These are phyloP conservation scores for Cyamopsis tetragonoloba DNA, from an alignment of 306 rosid species.

Conservation along the genomic window DNA sequence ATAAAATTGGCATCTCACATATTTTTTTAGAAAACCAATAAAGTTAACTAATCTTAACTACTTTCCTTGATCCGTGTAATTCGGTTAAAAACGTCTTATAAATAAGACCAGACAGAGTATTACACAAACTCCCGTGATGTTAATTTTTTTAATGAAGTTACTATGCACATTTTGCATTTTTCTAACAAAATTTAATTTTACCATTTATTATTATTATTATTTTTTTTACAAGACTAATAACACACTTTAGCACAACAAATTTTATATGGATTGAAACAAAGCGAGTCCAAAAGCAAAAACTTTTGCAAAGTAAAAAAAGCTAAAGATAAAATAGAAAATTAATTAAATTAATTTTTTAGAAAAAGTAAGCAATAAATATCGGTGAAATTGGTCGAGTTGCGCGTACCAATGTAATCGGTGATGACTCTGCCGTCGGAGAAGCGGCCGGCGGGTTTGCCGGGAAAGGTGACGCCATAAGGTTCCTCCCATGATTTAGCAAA, in stretches of 20 bases:
- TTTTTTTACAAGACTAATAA: too few relatives aligned
- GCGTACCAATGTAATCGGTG: constrained; percentile 45
- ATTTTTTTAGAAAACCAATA: too few relatives aligned
- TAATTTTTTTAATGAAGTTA: too few relatives aligned
- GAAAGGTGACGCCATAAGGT: constrained; percentile 46
- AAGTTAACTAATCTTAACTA: too few relatives aligned
- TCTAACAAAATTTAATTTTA: too few relatives aligned
- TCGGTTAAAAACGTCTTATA: too few relatives aligned
- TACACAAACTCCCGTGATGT: too few relatives aligned
- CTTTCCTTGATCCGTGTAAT: too few relatives aligned
- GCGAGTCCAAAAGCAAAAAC: not conserved
- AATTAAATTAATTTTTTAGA: not conserved
- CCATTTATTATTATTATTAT: too few relatives aligned
- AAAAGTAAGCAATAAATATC: not conserved
- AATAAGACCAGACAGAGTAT: too few relatives aligned
- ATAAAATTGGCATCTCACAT: too few relatives aligned
- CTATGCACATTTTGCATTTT: too few relatives aligned
- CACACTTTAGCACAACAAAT: not conserved
- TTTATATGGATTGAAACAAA: not conserved
- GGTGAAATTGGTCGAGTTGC: not conserved
- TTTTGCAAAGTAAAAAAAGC: not conserved
- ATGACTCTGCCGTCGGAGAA: constrained; percentile 51
- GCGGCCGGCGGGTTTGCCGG: constrained; percentile 50
- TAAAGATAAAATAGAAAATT: not conserved
- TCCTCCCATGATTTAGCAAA: constrained; percentile 34